phyloP scores from a whole-genome alignment of 1,284 basidiomycete genomes.

The Thelephora terrestris region DNA sequence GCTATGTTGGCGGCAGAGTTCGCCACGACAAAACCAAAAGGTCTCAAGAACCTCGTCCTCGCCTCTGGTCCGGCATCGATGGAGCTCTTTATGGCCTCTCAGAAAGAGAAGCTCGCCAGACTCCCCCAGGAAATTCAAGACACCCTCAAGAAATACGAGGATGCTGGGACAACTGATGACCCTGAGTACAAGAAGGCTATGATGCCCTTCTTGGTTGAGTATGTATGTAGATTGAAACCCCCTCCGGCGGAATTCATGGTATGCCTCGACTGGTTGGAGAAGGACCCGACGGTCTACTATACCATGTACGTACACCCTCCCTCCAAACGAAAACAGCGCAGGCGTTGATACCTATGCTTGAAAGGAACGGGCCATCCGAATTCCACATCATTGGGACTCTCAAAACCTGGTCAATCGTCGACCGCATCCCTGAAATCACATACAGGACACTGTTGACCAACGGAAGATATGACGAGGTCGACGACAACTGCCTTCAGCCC shows the following conservation, averaged over 20 bases:
- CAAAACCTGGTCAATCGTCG: constrained; percentile 37
- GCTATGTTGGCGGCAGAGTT: constrained; percentile 34
- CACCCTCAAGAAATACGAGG: constrained; percentile 35
- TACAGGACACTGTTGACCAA: constrained; percentile 43
- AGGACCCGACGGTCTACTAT: constrained; percentile 39
- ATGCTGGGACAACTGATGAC: constrained; percentile 32
- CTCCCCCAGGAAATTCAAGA: constrained; percentile 36
- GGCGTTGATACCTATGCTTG: not conserved
- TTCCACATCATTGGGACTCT: constrained; percentile 38
- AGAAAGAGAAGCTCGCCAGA: constrained; percentile 17
- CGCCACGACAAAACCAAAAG: constrained; percentile 22
- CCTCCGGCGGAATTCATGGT: constrained; percentile 26
- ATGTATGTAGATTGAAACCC: constrained; percentile 37
- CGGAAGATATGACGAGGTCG: constrained; percentile 39
- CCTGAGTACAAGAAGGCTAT: constrained; percentile 37
- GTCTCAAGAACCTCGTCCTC: constrained; percentile 32
- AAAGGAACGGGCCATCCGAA: constrained; percentile 42
- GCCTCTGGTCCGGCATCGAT: constrained; percentile 23
- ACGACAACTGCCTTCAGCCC: constrained; percentile 32
- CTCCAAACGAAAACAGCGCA: no score
- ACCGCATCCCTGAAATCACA: constrained; percentile 33
- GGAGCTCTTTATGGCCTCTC: constrained; percentile 22
- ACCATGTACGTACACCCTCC: constrained; percentile 28
- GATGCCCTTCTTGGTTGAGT: constrained; percentile 30
- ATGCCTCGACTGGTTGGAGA: constrained; percentile 21